A percentile compares a stretch with the other conserved stretches of the same genome.
Conservation (phyloP, 306 rosid genomes). For the Begonia masoniana region DNA sequence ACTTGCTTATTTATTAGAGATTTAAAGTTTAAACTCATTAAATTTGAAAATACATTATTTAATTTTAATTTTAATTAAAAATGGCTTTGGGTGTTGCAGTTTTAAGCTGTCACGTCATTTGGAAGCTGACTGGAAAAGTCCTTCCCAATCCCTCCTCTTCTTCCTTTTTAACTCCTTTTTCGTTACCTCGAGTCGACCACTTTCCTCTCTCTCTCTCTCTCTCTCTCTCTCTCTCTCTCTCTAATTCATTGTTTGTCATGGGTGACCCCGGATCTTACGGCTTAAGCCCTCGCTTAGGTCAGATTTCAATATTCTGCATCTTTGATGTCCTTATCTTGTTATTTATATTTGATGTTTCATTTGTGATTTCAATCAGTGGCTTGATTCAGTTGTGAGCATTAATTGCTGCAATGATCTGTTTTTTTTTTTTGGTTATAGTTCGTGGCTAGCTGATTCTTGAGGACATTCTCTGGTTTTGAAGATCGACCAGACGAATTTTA, state of each 20-base stretch:
- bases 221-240: constrained; percentile 7
- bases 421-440: neutral
- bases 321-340: neutral
- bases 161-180: neutral
- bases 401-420: neutral
- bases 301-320: constrained; percentile 12
- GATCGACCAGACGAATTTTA: neutral
- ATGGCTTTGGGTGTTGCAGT: too few species aligned
- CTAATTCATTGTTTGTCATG: constrained; percentile 23
- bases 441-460: neutral
- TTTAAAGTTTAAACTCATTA: too few species aligned
- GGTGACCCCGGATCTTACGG: constrained; percentile 57
- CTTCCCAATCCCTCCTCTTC: neutral
- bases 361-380: neutral
- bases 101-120: too few species aligned
- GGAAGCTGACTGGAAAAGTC: constrained; percentile 12
- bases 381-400: constrained; percentile 1
- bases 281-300: constrained; percentile 66
- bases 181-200: neutral
- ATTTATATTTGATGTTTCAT: neutral
- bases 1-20: too few species aligned
- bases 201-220: constrained; percentile 2
- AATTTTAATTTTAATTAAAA: too few species aligned
- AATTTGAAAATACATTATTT: too few species aligned
- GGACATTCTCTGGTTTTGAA: neutral